Base-by-base conservation (phyloP, 441 rosid species). In the Bocquillonia castaneifolia region DNA sequence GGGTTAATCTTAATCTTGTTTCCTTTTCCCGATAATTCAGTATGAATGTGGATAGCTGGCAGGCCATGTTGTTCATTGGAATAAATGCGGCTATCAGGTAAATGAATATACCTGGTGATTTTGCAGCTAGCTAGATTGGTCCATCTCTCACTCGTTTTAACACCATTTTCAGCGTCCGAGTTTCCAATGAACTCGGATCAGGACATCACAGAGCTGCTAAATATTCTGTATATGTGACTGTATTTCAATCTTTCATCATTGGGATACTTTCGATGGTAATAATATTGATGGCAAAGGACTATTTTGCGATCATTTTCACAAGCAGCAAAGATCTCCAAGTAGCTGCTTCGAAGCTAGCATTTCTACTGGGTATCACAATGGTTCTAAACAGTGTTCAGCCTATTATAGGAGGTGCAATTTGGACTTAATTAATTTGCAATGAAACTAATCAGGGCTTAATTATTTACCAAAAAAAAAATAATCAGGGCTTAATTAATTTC, bases 51-150 rank as follows among this genome's bases (percentile, higher is more conserved):
- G 85, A 89, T 37, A 91, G 96, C 0, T 31, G 81, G 78, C 90
- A 88, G 79, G 87, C 78, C 6, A 93, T 86, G 90, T 5, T 88
- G 66, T 88, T 85, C 82, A 78, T 89, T 3, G 94, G 97, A 70
- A 70, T 91, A 37, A 91, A 84, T 64, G 93, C 89, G 26, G 92
- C 97, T 23, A 71, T 86, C 68, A 88, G 97, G 94, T 93, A 77
- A 68, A 8, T 36, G 2, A 12, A 23, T 6, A 23, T 36, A 3
- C 40, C 40, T 36, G 40, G n/a, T n/a, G n/a, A n/a, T n/a, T n/a
- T n/a, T n/a, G n/a, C n/a, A n/a, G n/a, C n/a, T n/a, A n/a, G n/a
- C n/a, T n/a, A n/a, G n/a, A n/a, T n/a, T n/a, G n/a, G n/a, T 36
- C 40, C 40, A 36, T 4, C 4, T 3, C 9, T 9, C 9, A 3